phyloP scores from a whole-genome alignment of 148 eudicot species.

The Camellia japonica region DNA sequence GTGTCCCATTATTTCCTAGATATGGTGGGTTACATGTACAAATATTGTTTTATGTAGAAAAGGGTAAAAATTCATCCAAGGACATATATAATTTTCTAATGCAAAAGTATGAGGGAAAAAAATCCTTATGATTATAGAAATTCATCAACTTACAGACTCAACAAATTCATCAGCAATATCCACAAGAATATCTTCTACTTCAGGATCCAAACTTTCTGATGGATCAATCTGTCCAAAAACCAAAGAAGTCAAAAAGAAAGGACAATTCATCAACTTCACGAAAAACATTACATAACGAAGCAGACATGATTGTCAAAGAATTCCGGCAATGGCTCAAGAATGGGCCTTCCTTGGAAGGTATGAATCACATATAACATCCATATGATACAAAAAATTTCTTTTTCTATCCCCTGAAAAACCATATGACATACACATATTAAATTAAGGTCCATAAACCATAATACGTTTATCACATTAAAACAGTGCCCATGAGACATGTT shows the following conservation, averaged over 20 bases:
- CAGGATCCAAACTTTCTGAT: constrained; percentile 78
- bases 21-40: too few species aligned
- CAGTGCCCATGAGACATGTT: background rate
- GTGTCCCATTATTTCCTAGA: too few species aligned
- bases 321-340: background rate
- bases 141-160: constrained; percentile 68
- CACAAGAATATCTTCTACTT: constrained; percentile 84
- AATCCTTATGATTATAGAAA: too few species aligned
- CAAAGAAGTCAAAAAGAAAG: background rate
- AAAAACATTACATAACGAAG: background rate
- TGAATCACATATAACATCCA: background rate
- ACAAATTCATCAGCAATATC: constrained; percentile 96
- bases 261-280: background rate
- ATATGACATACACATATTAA: background rate
- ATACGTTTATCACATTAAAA: background rate
- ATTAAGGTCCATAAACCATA: background rate
- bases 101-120: background rate
- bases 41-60: too few species aligned
- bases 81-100: too few species aligned
- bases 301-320: background rate
- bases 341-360: background rate
- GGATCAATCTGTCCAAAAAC: constrained; percentile 70
- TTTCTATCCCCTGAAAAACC: background rate
- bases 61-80: too few species aligned
- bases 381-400: background rate